Evolutionary conservation across 139 green algal species (phyloP).

Genomic region (Auxenochlorella pyrenoidosa): DNA sequence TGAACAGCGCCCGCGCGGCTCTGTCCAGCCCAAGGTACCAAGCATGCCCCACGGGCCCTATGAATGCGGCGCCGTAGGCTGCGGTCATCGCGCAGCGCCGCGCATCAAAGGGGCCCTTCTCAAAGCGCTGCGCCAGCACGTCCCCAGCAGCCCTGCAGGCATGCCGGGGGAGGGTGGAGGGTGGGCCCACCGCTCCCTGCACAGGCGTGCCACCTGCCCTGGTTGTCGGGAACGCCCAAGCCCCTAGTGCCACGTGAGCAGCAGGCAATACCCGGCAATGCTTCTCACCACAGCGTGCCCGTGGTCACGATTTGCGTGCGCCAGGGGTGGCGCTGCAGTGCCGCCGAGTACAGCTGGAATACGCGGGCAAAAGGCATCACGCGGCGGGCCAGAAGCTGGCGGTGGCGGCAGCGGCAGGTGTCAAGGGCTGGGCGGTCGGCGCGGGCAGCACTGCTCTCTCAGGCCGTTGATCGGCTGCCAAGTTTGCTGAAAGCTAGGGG

Average conservation of each 20-base stretch:
- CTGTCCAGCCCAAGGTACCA: slow-evolving; percentile 49
- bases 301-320: slow-evolving; percentile 38
- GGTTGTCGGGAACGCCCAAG: too few species aligned
- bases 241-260: too few species aligned
- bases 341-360: slow-evolving; percentile 3
- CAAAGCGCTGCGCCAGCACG: slow-evolving; percentile 41
- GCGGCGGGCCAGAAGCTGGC: neutral
- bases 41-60: slow-evolving; percentile 39
- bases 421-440: neutral
- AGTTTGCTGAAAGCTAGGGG: too few species aligned
- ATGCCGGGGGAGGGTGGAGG: neutral
- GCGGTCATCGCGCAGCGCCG: slow-evolving; percentile 18
- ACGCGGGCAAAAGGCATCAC: neutral
- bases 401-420: neutral
- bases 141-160: slow-evolving; percentile 42
- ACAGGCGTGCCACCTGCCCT: neutral
- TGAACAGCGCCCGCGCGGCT: neutral
- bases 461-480: too few species aligned
- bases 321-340: slow-evolving; percentile 12
- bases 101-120: neutral
- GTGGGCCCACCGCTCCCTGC: neutral
- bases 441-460: neutral
- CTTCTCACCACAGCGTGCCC: slow-evolving; percentile 29
- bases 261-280: too few species aligned
- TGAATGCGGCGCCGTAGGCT: slow-evolving; percentile 34